phyloP scores from a whole-genome alignment of 345 rosid species.

The Balakata baccata region DNA sequence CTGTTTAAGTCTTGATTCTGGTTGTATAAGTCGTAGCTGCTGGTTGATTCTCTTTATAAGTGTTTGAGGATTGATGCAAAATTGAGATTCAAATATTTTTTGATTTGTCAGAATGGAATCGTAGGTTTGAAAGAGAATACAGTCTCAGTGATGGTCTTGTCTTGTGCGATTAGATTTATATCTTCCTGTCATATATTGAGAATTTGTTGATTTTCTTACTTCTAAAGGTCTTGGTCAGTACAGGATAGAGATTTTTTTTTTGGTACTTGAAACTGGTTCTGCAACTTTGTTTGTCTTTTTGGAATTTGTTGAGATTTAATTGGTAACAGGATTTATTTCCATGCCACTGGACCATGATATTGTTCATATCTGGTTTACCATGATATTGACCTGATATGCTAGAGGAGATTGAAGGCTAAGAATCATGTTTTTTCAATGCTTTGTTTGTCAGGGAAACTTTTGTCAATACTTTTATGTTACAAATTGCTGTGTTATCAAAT shows the following conservation, averaged over 20 bases:
- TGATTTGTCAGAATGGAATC: neutral
- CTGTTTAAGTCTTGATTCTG: neutral
- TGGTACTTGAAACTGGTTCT: neutral
- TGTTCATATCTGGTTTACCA: neutral
- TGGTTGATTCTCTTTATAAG: neutral
- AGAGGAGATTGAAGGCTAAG: neutral
- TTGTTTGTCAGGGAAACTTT: conserved; percentile 69
- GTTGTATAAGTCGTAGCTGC: neutral
- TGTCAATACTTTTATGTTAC: conserved; percentile 85
- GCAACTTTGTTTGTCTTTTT: neutral
- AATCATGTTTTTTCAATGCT: neutral
- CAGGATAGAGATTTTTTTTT: neutral
- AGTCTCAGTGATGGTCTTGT: neutral
- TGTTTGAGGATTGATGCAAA: neutral
- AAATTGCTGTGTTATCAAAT: conserved; percentile 76
- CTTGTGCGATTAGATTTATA: neutral
- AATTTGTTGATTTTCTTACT: neutral
- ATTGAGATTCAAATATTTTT: neutral
- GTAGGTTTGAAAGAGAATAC: neutral
- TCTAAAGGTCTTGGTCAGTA: neutral
- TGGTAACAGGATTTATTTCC: neutral
- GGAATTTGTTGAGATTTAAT: neutral
- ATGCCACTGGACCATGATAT: neutral
- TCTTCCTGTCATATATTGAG: neutral
- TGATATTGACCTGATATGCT: neutral